Evolutionary conservation across 2,329 filamentous ascomycete genomes (phyloP).

Genomic region (Colletotrichum noveboracense): DNA sequence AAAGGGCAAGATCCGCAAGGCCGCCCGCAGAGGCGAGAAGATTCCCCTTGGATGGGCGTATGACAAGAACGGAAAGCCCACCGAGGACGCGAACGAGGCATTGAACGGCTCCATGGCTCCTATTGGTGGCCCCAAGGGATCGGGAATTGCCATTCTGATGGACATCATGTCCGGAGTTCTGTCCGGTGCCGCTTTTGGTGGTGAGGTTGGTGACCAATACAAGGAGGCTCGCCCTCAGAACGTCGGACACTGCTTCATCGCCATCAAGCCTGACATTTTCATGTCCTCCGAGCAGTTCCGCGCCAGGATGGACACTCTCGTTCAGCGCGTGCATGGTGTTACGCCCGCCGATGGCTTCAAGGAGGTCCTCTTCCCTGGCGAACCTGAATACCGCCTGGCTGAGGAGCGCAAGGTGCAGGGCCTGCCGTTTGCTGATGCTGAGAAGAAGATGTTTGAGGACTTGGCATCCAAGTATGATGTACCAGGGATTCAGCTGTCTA

Average conservation of each 20-base stretch:
- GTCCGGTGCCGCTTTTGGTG: conserved; percentile 79
- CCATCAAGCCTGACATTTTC: conserved; percentile 77
- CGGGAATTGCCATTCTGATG: conserved; percentile 82
- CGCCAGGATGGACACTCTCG: conserved; percentile 60
- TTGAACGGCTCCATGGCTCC: conserved; percentile 82
- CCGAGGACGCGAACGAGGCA: conserved; percentile 72
- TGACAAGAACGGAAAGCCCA: conserved; percentile 69
- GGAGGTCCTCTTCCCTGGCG: conserved; percentile 64
- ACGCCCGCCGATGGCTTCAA: conserved; percentile 62
- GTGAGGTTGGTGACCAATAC: conserved; percentile 77
- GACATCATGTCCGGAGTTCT: conserved; percentile 83
- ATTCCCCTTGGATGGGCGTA: conserved; percentile 77
- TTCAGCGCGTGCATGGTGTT: conserved; percentile 55
- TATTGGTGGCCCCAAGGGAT: conserved; percentile 85
- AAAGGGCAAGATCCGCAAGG: conserved; percentile 74
- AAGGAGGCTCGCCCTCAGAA: conserved; percentile 71
- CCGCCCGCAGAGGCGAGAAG: conserved; percentile 67
- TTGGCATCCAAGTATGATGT: background rate
- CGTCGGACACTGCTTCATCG: conserved; percentile 76
- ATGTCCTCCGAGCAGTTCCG: conserved; percentile 74
- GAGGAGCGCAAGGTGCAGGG: background rate
- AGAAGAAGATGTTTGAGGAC: background rate
- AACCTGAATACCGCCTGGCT: conserved; percentile 56
- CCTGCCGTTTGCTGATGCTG: background rate
- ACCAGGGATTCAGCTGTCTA: background rate